Base-by-base conservation (phyloP, 1,284 basidiomycete genomes). In the Leccinum fallax region DNA sequence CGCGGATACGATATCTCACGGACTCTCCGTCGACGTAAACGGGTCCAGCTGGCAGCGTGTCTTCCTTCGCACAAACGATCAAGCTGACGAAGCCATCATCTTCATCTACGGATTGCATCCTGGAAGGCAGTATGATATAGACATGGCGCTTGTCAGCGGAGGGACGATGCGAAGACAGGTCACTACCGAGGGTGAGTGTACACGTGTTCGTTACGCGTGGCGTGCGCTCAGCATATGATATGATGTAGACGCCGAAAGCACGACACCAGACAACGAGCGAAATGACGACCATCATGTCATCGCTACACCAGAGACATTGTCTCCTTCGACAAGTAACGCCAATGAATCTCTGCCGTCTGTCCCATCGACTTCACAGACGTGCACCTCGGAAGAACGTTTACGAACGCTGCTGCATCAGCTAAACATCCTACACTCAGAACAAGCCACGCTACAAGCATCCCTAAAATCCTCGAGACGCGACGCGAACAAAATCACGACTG, bases 51-150 rank as follows among this genome's bases (percentile, higher is more conserved):
- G 91, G 91, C 84, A 88, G 70, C 81, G 87, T 59, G 88, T 92
- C 24, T 83, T 92, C 66, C 85, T 91, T 64, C 85, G 87, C 62
- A 85, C 92, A 66, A 87, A 91, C 69, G 90, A 93, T 52, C 84
- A 86, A 56, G 80, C 81, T 0, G 90, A 92, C 65, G 90, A 93
- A 70, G 91, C 89, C 0, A 83, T 93, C 59, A 89, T 93, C 58
- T 89, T 93, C 65, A 83, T 93, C 32, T 92, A 90, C 63, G 90
- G 89, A 3, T 81, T 94, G 46, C 84, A 91, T 80, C 92, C 92
- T 10, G 88, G 89, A 3, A 80, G 88, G 59, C 88, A 89, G 69
- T 93, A 94, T 66, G 90, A 92, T 67, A 86, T 94, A 62, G 89
- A 92, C 68, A 77, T 94, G 5, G 87, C 82, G 0, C 79, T 93